Evolutionary conservation across 345 rosid genomes (phyloP).

Genomic region (Salix brachista): DNA sequence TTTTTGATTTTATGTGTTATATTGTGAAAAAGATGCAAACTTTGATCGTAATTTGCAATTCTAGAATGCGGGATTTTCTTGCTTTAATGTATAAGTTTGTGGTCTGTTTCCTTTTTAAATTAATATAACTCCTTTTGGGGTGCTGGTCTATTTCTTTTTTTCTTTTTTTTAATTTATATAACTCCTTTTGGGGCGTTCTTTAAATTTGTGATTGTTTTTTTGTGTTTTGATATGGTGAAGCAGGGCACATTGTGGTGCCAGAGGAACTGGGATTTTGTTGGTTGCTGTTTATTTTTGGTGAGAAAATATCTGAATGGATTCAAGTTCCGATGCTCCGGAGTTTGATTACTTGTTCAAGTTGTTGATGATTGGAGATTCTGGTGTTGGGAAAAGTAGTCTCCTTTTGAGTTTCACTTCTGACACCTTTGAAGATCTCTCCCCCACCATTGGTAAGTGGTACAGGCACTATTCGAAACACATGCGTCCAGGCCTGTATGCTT

Average conservation of each 20-base stretch:
- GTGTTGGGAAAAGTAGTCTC: conserved; percentile 26
- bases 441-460: conserved; percentile 18
- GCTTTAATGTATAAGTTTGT: background rate
- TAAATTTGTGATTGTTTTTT: background rate
- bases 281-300: background rate
- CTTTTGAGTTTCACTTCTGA: conserved; percentile 25
- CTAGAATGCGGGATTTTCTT: background rate
- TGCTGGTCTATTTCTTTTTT: background rate
- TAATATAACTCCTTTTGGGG: background rate
- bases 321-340: conserved; percentile 2
- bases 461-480: background rate
- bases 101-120: background rate
- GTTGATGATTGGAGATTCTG: conserved; percentile 26
- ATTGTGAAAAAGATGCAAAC: background rate
- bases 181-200: too few species aligned
- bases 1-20: background rate
- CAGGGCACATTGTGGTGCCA: background rate
- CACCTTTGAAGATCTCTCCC: conserved; percentile 24
- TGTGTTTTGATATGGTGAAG: background rate
- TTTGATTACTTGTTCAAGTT: conserved; percentile 27
- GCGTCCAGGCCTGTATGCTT: background rate
- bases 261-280: background rate
- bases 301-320: conserved; percentile 6
- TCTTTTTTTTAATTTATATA: background rate
- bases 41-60: background rate